Conservation (phyloP, 768 basidiomycete species). For the Calocybe indica region DNA sequence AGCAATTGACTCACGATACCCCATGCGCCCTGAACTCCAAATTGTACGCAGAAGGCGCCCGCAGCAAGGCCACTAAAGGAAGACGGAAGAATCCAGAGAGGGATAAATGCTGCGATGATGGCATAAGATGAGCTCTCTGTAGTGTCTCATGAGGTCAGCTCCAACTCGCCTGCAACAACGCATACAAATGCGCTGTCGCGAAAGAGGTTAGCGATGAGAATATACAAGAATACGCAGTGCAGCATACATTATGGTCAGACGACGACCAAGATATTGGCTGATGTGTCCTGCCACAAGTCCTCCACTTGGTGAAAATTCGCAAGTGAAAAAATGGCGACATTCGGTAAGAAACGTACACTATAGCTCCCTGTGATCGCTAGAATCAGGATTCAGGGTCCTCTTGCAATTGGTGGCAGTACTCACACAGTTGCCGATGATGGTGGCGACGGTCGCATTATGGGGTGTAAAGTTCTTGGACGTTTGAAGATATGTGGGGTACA, state of each 20-base stretch:
- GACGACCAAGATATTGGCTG: constrained; percentile 16
- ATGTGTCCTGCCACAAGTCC: constrained; percentile 14
- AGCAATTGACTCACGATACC: constrained; percentile 61
- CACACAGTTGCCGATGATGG: constrained; percentile 59
- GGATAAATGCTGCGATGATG: constrained; percentile 43
- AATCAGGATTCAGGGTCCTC: background rate
- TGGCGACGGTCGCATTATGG: constrained; percentile 50
- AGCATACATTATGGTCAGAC: constrained; percentile 17
- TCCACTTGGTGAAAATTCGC: constrained; percentile 6
- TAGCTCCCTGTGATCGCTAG: constrained; percentile 11
- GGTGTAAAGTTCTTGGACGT: constrained; percentile 44
- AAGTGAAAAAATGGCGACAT: background rate
- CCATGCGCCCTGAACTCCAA: constrained; percentile 90
- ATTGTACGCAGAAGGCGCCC: constrained; percentile 83
- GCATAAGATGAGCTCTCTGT: background rate
- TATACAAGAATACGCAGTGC: background rate
- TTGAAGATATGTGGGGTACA: constrained; percentile 70
- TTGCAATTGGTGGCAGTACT: background rate
- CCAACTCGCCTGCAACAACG: constrained; percentile 39
- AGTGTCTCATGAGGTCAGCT: background rate
- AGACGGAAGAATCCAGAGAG: constrained; percentile 78
- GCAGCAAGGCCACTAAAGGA: constrained; percentile 66
- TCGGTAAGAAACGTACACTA: constrained; percentile 7
- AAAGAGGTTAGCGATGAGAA: background rate
- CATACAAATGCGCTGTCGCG: constrained; percentile 42